phyloP scores from a whole-genome alignment of 2,329 filamentous ascomycete genomes.

The Pseudogymnoascus sp. region DNA sequence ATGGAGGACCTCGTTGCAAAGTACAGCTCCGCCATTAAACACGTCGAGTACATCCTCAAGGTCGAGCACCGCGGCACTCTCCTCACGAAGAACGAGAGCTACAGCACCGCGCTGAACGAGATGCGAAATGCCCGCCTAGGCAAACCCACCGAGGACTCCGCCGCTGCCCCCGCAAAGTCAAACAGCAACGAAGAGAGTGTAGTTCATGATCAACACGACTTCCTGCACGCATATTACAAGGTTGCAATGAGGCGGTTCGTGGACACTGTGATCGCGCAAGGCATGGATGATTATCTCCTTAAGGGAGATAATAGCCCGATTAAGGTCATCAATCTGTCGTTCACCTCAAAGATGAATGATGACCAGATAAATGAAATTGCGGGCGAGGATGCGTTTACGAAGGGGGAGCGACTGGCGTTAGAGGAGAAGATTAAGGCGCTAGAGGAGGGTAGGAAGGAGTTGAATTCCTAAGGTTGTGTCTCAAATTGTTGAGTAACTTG shows the following conservation, averaged over 20 bases:
- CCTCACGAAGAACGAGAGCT: conserved; percentile 44
- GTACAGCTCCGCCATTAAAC: conserved; percentile 40
- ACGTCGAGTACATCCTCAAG: conserved; percentile 41
- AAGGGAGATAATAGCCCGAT: conserved; percentile 41
- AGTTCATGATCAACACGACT: conserved; percentile 48
- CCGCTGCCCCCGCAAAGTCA: neutral
- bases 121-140: neutral
- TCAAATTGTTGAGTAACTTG: neutral
- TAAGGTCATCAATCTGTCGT: conserved; percentile 40
- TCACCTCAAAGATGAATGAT: conserved; percentile 38
- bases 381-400: conserved; percentile 39
- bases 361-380: conserved; percentile 47
- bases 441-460: neutral
- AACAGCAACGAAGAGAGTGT: conserved; percentile 30
- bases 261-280: conserved; percentile 53
- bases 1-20: conserved; percentile 27
- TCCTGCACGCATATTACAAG: conserved; percentile 53
- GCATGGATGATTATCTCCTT: conserved; percentile 45
- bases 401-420: neutral
- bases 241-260: conserved; percentile 53
- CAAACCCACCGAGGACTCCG: neutral
- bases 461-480: neutral
- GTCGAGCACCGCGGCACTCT: conserved; percentile 40
- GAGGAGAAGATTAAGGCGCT: neutral
- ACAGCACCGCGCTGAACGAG: conserved; percentile 32